phyloP scores from a whole-genome alignment of 306 rosid species.

The Ochetophila trinervis region DNA sequence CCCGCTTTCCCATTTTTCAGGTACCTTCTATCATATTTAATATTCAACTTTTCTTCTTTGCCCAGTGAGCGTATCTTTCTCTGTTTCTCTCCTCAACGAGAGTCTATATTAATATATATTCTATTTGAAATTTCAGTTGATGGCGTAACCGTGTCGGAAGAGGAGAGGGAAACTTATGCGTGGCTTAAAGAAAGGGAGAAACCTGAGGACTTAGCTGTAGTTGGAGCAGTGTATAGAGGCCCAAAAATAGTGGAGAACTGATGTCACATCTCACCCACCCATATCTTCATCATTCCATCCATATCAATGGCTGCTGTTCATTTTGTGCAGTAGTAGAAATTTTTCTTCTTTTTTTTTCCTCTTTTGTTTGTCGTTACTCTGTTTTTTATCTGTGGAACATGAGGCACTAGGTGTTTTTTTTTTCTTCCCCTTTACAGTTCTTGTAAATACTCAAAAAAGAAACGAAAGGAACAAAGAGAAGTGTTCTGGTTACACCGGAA shows the following conservation, averaged over 20 bases:
- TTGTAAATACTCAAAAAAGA: conserved; percentile 42
- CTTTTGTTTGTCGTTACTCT: conserved; percentile 5
- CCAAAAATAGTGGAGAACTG: conserved; percentile 59
- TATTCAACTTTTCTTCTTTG: not conserved
- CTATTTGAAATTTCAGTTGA: conserved; percentile 39
- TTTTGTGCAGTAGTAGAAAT: conserved; percentile 19
- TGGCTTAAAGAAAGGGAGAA: conserved; percentile 89
- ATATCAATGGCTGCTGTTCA: conserved; percentile 14
- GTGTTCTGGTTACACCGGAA: conserved; percentile 25
- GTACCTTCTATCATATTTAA: conserved; percentile 25
- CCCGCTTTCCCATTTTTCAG: conserved; percentile 60
- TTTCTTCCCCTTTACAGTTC: conserved; percentile 18
- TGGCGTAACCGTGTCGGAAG: conserved; percentile 53
- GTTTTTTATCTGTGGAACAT: conserved; percentile 27
- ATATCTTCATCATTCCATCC: conserved; percentile 11
- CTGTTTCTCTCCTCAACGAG: not conserved
- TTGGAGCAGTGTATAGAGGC: conserved; percentile 60
- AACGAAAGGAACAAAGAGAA: conserved; percentile 15
- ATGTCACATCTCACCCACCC: conserved; percentile 6
- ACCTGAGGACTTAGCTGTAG: conserved; percentile 56
- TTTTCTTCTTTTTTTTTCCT: conserved; percentile 10
- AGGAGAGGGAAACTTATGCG: conserved; percentile 50
- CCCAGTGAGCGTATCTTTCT: too few relatives aligned
- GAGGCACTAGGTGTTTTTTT: conserved; percentile 29
- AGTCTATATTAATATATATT: not conserved